Conservation (phyloP, 805 yeast genomes). For the Nakazawaea laoshanensis region DNA sequence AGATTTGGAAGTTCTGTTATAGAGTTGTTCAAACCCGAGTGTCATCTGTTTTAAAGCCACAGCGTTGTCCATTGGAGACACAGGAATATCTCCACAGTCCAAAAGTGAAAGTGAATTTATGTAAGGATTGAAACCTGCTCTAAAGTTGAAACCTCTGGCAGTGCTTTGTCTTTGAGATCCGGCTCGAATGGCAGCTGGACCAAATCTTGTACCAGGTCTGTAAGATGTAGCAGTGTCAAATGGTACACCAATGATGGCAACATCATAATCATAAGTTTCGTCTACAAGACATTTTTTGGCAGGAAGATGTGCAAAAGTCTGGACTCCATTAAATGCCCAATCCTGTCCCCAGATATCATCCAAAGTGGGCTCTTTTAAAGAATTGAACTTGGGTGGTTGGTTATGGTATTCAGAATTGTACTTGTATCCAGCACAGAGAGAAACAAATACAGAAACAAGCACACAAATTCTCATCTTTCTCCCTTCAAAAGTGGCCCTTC, state of each 20-base stretch:
- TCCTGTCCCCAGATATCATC: conserved; percentile 62
- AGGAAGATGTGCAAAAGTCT: conserved; percentile 69
- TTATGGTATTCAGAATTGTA: conserved; percentile 6
- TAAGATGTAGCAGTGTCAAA: conserved; percentile 78
- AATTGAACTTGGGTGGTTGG: conserved; percentile 2
- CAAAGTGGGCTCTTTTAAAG: conserved; percentile 26
- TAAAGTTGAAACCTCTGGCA: conserved; percentile 58
- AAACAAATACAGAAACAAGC: conserved; percentile 7
- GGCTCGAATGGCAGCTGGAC: conserved; percentile 62
- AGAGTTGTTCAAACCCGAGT: conserved; percentile 45
- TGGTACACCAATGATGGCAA: conserved; percentile 73
- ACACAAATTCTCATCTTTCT: conserved; percentile 9
- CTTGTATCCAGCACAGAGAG: conserved; percentile 4
- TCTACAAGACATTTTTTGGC: conserved; percentile 48
- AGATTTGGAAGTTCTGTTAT: conserved; percentile 22
- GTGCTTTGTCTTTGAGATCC: conserved; percentile 67
- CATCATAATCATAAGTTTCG: conserved; percentile 43
- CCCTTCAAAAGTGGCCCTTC: too few relatives aligned
- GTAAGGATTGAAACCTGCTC: conserved; percentile 45
- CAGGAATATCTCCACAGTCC: conserved; percentile 53
- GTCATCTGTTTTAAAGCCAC: conserved; percentile 48
- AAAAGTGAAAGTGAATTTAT: conserved; percentile 37
- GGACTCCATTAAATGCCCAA: conserved; percentile 65
- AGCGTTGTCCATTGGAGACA: conserved; percentile 49
- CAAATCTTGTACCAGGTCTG: conserved; percentile 78